Base-by-base conservation (phyloP, 2,329 filamentous ascomycete genomes). In the Ceratocystis huliohia region DNA sequence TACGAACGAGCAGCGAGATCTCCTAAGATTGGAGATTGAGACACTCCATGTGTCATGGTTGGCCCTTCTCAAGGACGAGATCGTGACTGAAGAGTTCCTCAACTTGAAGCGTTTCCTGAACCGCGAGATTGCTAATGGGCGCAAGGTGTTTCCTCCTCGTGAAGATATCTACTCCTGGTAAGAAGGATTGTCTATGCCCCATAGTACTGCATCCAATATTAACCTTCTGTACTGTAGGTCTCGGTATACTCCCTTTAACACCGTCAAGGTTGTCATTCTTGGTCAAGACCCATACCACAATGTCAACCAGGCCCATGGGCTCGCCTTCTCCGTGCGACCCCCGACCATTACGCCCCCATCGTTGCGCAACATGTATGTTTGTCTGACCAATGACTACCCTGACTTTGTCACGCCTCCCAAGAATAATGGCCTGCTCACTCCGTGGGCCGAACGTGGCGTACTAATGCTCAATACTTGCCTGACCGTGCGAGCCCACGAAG, bases 281-380 rank as follows among this genome's bases (percentile, higher is more conserved):
- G 94, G 94, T 70, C 94, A 99, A 78, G 94, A 99, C 74, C 94
- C 94, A 2, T 99, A 99, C 76, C 94, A 99, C 79, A 96, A 96
- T 75, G 76, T 85, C 74, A 95, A 95, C 76, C 94, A 99, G 80
- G 94, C 94, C 63, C 94, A 97, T 75, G 94, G 94, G 56, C 86
- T 99, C 68, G 93, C 89, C 74, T 99, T 99, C 81, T 96, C 91
- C 61, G 92, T 97, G 66, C 89, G 89, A 8, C 87, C 93, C 2
- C 94, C 94, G 0, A 96, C 91, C 0, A 84, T 84, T 3, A 91
- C 93, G 0, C 94, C 94, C 0, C 92, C 93, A 0, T 96, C 91
- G 0, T 85, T 99, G 17, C 84, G 85, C 72, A 99, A 99, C 78
- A 96, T 99, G 78, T 99, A 95, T 80, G 91, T 82, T 56, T 88